Base-by-base conservation (phyloP, 805 yeast genomes). In the Tetrapisispora pingtungensis region DNA sequence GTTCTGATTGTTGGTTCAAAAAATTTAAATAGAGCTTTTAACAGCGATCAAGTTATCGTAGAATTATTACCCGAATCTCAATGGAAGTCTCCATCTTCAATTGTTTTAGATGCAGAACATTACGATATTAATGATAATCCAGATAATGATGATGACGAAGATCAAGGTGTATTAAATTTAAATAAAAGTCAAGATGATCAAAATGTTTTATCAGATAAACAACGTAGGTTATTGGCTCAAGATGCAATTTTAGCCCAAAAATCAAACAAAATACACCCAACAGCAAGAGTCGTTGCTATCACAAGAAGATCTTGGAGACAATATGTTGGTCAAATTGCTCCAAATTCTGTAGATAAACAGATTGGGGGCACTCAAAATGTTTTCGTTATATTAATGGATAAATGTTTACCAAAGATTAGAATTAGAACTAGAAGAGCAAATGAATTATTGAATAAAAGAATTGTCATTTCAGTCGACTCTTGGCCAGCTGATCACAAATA, bases 291-390 rank as follows among this genome's bases (percentile, higher is more conserved):
- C 31, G 97, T 93, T 12, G 94, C 95, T 26, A 75, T 93, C 22
- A 69, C 80, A 35, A 82, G 86, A 66, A 76, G 99, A 65, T 85
- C 90, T 49, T 93, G 98, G 98, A 77, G 98, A 62, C 80, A 81
- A 52, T 93, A 89, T 58, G 98, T 93, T 33, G 98, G 98, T 13
- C 96, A 89, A 62, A 73, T 93, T 49, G 81, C 90, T 2, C 82
- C 87, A 36, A 73, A 80, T 32, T 81, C 95, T 2, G 82, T 84
- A 1, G 78, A 76, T 42, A 73, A 72, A 40, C 69, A 71, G 41
- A 59, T 65, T 15, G 80, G 82, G 51, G 77, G 94, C 8, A 73
- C 84, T 17, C 81, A 82, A 57, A 76, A 77, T 38, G 90, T 93
- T 44, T 81, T 93, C 55, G 94, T 93, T 19, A 72, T 84, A 40